phyloP scores from a whole-genome alignment of 352 stramenopile species.

The Phytophthora pini region DNA sequence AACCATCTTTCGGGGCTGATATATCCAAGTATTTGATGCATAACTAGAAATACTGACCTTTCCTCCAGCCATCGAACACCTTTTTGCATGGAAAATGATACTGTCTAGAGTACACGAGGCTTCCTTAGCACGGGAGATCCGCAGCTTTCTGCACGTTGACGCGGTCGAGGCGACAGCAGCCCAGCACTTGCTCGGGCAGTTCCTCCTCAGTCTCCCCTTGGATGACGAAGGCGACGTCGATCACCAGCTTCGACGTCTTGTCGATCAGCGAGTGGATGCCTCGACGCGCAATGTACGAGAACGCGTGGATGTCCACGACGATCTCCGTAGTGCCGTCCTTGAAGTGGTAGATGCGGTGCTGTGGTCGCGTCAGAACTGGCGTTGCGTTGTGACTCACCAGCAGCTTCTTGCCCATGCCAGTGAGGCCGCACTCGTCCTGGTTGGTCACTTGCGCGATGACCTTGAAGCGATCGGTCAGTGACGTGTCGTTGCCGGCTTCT shows the following conservation, averaged over 20 bases:
- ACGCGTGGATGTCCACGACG: conserved; percentile 83
- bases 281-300: conserved; percentile 84
- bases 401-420: conserved; percentile 79
- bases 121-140: conserved; percentile 47
- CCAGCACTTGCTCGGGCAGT: conserved; percentile 86
- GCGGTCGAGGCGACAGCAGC: conserved; percentile 81
- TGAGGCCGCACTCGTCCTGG: conserved; percentile 82
- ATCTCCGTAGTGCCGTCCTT: conserved; percentile 70
- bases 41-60: conserved; percentile 84
- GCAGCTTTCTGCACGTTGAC: conserved; percentile 73
- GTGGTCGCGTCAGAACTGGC: conserved; percentile 81
- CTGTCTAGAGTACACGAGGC: conserved; percentile 19
- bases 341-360: conserved; percentile 88
- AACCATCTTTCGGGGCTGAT: conserved; percentile 94
- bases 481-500: conserved; percentile 64
- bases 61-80: conserved; percentile 30
- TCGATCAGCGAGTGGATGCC: conserved; percentile 83
- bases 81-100: conserved; percentile 2
- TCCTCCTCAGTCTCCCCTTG: conserved; percentile 90
- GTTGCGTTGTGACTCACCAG: conserved; percentile 84
- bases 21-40: conserved; percentile 83
- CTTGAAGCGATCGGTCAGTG: conserved; percentile 85
- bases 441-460: conserved; percentile 88
- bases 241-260: conserved; percentile 81
- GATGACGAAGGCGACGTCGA: conserved; percentile 89